phyloP scores from a whole-genome alignment of 2,329 filamentous ascomycete species.

The Talaromyces sp. region DNA sequence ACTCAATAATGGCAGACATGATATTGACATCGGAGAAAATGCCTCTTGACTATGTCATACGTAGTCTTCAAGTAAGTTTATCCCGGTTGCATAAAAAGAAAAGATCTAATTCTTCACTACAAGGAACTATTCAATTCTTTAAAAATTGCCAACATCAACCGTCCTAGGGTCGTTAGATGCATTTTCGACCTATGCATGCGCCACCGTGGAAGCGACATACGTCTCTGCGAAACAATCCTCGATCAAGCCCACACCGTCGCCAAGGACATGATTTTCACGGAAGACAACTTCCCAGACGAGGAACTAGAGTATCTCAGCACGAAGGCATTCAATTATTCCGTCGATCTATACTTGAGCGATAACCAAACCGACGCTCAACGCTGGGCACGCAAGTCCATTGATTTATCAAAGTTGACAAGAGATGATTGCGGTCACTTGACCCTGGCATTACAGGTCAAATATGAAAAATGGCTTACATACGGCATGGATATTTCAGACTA shows the following conservation, averaged over 20 bases:
- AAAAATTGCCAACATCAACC: background rate
- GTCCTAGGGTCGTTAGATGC: slow-evolving; percentile 46
- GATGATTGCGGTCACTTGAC: background rate
- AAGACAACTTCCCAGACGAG: slow-evolving; percentile 42
- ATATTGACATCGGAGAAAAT: background rate
- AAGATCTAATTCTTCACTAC: background rate
- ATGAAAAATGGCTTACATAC: slow-evolving; percentile 21
- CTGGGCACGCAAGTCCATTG: slow-evolving; percentile 36
- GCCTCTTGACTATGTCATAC: background rate
- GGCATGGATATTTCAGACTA: background rate
- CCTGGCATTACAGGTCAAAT: slow-evolving; percentile 24
- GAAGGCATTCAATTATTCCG: slow-evolving; percentile 50
- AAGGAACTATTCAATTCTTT: background rate
- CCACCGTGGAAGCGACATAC: slow-evolving; percentile 26
- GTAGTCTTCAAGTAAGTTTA: background rate
- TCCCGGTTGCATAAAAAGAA: background rate
- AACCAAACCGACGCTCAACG: slow-evolving; percentile 28
- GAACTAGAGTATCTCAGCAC: slow-evolving; percentile 57
- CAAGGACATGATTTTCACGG: slow-evolving; percentile 17
- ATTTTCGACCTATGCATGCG: slow-evolving; percentile 51
- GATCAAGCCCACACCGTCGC: slow-evolving; percentile 30
- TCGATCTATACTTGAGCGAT: slow-evolving; percentile 47
- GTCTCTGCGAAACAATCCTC: slow-evolving; percentile 20
- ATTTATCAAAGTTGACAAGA: slow-evolving; percentile 26
- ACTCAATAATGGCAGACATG: slow-evolving; percentile 1